phyloP scores from a whole-genome alignment of 768 basidiomycete species.

The Pleurotus citrinopileatus region DNA sequence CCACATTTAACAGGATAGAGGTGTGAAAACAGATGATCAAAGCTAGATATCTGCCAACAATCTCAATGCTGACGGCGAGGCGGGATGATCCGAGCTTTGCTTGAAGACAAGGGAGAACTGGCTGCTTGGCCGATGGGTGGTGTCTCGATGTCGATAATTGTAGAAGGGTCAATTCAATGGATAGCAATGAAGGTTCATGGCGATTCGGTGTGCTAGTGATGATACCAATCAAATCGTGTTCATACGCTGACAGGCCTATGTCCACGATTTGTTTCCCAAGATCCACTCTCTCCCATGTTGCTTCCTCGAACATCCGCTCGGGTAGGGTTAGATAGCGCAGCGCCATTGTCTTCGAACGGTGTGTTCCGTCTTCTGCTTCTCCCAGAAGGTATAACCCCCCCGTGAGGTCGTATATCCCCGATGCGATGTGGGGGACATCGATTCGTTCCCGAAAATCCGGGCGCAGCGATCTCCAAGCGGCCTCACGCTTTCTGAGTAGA shows the following conservation, averaged over 20 bases:
- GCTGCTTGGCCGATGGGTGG: conserved; percentile 14
- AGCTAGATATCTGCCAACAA: conserved; percentile 42
- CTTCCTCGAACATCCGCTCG: conserved; percentile 18
- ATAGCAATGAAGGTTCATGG: not conserved
- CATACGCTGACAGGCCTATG: conserved; percentile 38
- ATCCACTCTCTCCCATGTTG: conserved; percentile 27
- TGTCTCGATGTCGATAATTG: conserved; percentile 18
- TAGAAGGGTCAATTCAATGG: conserved; percentile 15
- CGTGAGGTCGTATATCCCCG: conserved; percentile 41
- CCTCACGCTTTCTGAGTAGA: conserved; percentile 22
- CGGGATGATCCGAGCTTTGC: conserved; percentile 2
- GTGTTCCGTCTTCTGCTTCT: not conserved
- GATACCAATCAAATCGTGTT: conserved; percentile 42
- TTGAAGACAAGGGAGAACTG: conserved; percentile 6
- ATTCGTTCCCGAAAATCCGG: conserved; percentile 24
- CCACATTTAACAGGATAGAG: conserved; percentile 13
- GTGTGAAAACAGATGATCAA: conserved; percentile 29
- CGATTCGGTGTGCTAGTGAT: conserved; percentile 15
- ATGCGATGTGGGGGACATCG: conserved; percentile 23
- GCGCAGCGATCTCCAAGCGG: conserved; percentile 27
- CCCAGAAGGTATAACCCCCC: conserved; percentile 40
- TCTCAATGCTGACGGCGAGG: conserved; percentile 39
- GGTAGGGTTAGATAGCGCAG: conserved; percentile 35
- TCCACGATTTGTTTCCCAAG: conserved; percentile 33
- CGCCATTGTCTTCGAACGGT: conserved; percentile 14